Conservation (phyloP, 495 filamentous ascomycete species). For the Daldinia bambusicola region DNA sequence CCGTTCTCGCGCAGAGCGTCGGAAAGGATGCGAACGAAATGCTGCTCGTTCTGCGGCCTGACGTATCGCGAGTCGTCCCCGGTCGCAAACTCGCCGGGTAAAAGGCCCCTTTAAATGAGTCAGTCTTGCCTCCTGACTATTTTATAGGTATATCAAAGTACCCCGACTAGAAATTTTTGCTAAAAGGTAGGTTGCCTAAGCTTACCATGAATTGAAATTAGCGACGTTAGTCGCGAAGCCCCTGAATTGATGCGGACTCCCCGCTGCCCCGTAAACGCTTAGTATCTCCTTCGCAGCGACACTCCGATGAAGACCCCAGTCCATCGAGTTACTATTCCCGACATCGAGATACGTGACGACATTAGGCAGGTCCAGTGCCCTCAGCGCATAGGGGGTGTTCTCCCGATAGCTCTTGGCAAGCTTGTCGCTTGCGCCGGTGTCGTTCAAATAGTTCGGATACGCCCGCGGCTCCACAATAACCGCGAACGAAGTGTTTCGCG, state of each 20-base stretch:
- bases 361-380: constrained; percentile 68
- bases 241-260: constrained; percentile 65
- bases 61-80: constrained; percentile 32
- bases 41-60: constrained; percentile 65
- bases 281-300: constrained; percentile 56
- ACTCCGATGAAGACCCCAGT: constrained; percentile 62
- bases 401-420: constrained; percentile 64
- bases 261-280: constrained; percentile 66
- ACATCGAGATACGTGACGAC: constrained; percentile 75
- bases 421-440: constrained; percentile 60
- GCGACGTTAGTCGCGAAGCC: constrained; percentile 74
- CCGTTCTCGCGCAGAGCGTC: constrained; percentile 62
- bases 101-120: constrained; percentile 27
- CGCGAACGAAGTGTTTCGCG: constrained; percentile 52
- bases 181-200: too few relatives aligned
- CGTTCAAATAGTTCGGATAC: constrained; percentile 67
- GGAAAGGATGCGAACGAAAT: constrained; percentile 66
- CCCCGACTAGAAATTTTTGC: too few relatives aligned
- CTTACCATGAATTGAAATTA: constrained; percentile 68
- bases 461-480: constrained; percentile 69
- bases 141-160: too few relatives aligned
- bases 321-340: constrained; percentile 71
- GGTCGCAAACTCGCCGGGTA: constrained; percentile 66
- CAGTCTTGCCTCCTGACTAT: too few relatives aligned
- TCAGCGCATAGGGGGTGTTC: constrained; percentile 68